Evolutionary conservation across 768 basidiomycete species (phyloP), one percentile per base, ranked within the genome.

Genomic region (Lyophyllum atratum): DNA sequence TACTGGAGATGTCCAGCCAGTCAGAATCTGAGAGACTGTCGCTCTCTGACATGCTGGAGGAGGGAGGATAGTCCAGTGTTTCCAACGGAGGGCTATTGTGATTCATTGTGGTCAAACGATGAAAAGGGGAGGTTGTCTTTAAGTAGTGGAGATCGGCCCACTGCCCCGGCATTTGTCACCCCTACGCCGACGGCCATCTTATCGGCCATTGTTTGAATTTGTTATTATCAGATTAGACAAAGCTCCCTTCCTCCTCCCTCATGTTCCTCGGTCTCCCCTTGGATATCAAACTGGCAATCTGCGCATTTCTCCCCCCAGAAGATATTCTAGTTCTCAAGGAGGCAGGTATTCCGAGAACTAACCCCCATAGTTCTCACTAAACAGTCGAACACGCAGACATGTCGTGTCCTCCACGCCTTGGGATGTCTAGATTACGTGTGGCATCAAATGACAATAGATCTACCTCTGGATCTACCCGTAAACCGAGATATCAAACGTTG

Each of bases 1-100:
- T 84, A 66, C 84, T 86, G 28, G 87, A 75, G 62, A 92, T 80
- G 65, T 92, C 90, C 66, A 90, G 86, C 90, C 90, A 92, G 71
- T 92, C 90, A 28, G 87, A 90, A 75, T 92, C 90, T 37, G 89
- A 92, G 59, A 84, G 70, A 59, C 71, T 82, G 68, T 88, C 89
- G 61, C 79, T 68, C 68, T 90, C 89, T 64, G 86, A 83, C 70
- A 83, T 76, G 59, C 66, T 67, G 53, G 76, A 75, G 60, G 74
- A 73, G 58, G 73, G 74, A 62, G 71, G 67, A 58, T 67, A 69
- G 59, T 77, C 69, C 63, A 69, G 54, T 31, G 66, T 54, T 63
- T 73, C 70, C 57, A 63, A 58, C 44, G 63, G 52, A 52, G 72
- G 66, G 58, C 60, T 55, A 59, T 53, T 63, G 52, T 66, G 71